Base-by-base conservation (phyloP, 441 rosid genomes). In the Jatropha multifida region DNA sequence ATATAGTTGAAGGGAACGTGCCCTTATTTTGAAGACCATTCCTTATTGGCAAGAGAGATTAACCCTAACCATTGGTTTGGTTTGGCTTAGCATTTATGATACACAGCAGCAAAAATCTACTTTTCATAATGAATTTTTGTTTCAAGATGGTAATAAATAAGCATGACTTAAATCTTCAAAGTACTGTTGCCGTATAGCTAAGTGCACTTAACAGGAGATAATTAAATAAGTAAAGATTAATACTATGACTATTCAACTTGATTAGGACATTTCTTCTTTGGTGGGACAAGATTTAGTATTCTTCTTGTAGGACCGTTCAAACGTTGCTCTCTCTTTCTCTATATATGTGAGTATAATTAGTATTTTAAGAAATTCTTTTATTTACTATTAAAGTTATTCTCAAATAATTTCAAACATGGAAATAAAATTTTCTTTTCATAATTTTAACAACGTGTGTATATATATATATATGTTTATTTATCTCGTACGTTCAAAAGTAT, bases 171-270 rank as follows among this genome's bases (percentile, higher is more conserved):
- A 48, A 68, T 67, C 41, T 68, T 74, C 65, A 56, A 77, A 74
- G 79, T 74, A 77, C 55, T 65, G 9, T 44, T 83, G 86, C 84
- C 86, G 82, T 83, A 68, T 76, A 18, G 55, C 3, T 15, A 52
- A 78, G 83, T 75, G 75, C 83, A 65, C 63, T 78, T 74, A 23
- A 26, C 42, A 42, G 2, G 23, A 32, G 20, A 46, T 17, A 23
- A 42, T 42, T 42, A 5, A 42, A 14, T 27, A 56, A 17, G 32
- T 23, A 38, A 58, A 46, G 7, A 48, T 48, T 55, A 7, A 20
- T 40, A 32, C 7, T 3, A 40, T 13, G 71, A 67, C 79, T 71
- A 72, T 67, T 76, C 79, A 67, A 49, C 52, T 27, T 40, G 77
- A 67, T 75, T 44, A 18, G 18, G 46, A 67, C 23, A 51, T 42